phyloP scores from a whole-genome alignment of 805 yeast species.

The Metschnikowia orientalis region DNA sequence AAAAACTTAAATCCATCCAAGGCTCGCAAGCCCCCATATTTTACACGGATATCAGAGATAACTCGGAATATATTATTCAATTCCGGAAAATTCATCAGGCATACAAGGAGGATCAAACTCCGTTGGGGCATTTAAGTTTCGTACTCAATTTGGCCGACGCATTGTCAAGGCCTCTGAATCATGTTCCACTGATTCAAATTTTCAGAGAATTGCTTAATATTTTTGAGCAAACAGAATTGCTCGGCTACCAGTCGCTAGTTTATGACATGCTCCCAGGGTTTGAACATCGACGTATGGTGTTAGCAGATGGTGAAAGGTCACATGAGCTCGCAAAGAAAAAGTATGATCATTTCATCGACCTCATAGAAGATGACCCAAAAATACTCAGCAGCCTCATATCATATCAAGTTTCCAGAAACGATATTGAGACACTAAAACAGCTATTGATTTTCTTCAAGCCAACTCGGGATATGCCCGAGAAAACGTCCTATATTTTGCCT shows the following conservation, averaged over 20 bases:
- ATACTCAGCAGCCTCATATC: conserved; percentile 25
- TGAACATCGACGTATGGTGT: conserved; percentile 18
- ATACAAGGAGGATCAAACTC: conserved; percentile 11
- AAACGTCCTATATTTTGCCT: conserved; percentile 11
- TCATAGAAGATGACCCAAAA: conserved; percentile 28
- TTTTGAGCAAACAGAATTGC: conserved; percentile 21
- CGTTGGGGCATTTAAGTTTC: conserved; percentile 10
- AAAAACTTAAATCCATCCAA: conserved; percentile 21
- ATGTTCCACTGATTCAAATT: conserved; percentile 23
- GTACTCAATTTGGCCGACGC: conserved; percentile 11
- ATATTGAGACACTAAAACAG: conserved; percentile 20
- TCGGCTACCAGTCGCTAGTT: conserved; percentile 26
- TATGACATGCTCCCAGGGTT: conserved; percentile 24
- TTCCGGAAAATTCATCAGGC: conserved; percentile 18
- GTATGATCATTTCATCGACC: conserved; percentile 20
- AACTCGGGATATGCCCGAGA: conserved; percentile 14
- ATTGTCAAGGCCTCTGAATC: conserved; percentile 11
- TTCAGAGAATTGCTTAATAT: conserved; percentile 25
- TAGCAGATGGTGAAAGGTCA: conserved; percentile 15
- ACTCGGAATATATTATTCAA: conserved; percentile 20
- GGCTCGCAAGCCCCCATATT: conserved; percentile 15
- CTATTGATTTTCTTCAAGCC: conserved; percentile 26
- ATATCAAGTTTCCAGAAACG: conserved; percentile 22
- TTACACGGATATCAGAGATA: conserved; percentile 12
- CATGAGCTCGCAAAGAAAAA: conserved; percentile 12